phyloP scores from a whole-genome alignment of 2,329 filamentous ascomycete species.

The Bipolaris gigantea region DNA sequence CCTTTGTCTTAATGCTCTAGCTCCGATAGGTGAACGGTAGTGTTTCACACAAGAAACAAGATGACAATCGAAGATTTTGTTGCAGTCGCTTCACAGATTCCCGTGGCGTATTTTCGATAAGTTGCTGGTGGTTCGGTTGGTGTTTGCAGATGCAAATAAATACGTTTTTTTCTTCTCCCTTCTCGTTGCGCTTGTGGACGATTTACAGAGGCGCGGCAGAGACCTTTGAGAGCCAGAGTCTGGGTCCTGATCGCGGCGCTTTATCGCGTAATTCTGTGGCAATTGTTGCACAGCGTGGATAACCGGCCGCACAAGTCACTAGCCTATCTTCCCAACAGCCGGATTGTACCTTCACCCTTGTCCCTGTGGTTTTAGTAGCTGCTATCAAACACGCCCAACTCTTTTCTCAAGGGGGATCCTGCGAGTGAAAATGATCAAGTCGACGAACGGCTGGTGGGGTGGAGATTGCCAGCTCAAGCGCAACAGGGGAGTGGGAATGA shows the following conservation, averaged over 20 bases:
- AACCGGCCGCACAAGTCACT: conserved; percentile 4
- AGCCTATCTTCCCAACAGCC: neutral
- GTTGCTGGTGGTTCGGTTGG: neutral
- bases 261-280: neutral
- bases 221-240: neutral
- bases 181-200: neutral
- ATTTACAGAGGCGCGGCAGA: neutral
- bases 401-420: neutral
- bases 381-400: neutral
- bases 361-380: neutral
- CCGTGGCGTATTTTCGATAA: neutral
- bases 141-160: neutral
- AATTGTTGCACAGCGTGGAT: conserved; percentile 10
- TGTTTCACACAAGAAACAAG: neutral
- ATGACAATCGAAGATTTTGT: neutral
- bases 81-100: neutral
- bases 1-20: neutral
- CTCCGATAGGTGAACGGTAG: neutral
- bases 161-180: neutral
- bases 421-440: neutral
- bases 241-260: neutral
- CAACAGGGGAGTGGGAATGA: neutral
- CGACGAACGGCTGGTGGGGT: neutral
- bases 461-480: neutral
- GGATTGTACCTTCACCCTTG: neutral